Evolutionary conservation across 2,329 filamentous ascomycete genomes (phyloP).

Genomic region (Phialocephala subalpina): DNA sequence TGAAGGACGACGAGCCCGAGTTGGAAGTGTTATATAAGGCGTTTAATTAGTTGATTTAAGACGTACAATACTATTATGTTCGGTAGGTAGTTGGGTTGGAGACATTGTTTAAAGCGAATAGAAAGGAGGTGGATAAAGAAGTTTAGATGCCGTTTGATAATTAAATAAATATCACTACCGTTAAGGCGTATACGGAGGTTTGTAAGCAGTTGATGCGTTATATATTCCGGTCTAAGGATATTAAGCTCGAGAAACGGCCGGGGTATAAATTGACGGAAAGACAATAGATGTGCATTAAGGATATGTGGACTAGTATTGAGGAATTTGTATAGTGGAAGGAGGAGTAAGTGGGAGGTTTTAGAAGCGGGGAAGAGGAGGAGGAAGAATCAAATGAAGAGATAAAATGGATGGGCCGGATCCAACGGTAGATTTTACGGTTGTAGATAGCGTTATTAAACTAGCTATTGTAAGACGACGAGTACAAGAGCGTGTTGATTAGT

Average conservation of each 20-base stretch:
- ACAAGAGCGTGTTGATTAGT: constrained; percentile 29
- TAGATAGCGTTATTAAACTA: neutral
- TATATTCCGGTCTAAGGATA: constrained; percentile 6
- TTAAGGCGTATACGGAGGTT: neutral
- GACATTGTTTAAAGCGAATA: too few relatives aligned
- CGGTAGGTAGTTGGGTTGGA: constrained; percentile 7
- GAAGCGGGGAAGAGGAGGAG: constrained; percentile 5
- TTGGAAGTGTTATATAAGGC: constrained; percentile 1
- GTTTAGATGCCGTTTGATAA: neutral
- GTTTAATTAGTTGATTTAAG: constrained; percentile 12
- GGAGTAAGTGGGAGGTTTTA: constrained; percentile 5
- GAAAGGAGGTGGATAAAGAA: too few relatives aligned
- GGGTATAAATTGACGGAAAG: constrained; percentile 1
- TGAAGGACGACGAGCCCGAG: constrained; percentile 5
- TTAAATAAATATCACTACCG: neutral
- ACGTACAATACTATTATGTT: constrained; percentile 13
- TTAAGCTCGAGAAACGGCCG: neutral
- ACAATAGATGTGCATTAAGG: constrained; percentile 1
- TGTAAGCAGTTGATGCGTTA: constrained; percentile 9
- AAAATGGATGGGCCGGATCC: constrained; percentile 1
- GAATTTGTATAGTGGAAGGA: constrained; percentile 15
- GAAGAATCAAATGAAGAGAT: constrained; percentile 9
- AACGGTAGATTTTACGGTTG: neutral
- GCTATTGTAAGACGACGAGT: constrained; percentile 18
- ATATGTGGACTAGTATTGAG: constrained; percentile 10